Evolutionary conservation across 805 yeast species (phyloP), one percentile per base, ranked within the genome.

Genomic region (Pichia exigua): DNA sequence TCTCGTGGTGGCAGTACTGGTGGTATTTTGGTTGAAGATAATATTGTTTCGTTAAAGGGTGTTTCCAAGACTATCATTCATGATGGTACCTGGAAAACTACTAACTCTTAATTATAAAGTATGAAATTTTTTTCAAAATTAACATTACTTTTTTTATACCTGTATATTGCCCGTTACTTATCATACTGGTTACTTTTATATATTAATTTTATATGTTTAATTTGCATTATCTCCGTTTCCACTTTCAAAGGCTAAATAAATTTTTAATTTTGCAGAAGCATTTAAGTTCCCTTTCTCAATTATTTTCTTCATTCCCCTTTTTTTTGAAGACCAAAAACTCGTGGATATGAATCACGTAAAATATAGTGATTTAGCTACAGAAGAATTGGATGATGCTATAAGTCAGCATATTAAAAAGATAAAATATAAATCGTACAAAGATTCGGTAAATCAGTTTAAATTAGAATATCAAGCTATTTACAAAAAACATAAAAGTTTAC

Each of bases 11-110:
- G 41, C 22, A 44, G 48, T 32, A 39, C 47, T 9, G 50, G 83
- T 12, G 82, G 82, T 18, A 84, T 92, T 10, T 82, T 89, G 49
- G 77, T 87, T 50, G 97, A 89, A 68, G 81, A 87, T 42, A 58
- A 48, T 35, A 83, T 89, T 18, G 81, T 89, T n/a, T 85, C 83
- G 47, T 85, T 85, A 27, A 82, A 84, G 62, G 97, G 96, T 49
- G 86, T 87, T 21, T 82, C 81, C 60, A 89, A 89, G 72, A 88
- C 95, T 4, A 86, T 89, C 54, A 88, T 89, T 60, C 92, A 85
- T 59, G 83, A 78, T 24, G 46, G 49, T 26, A 46, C 39, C 7
- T 35, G 39, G 39, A 35, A n/a, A 9, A 17, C 18, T n/a, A 35
- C 18, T n/a, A 35, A 35, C 8, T 35, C 4, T 3, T 35, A n/a